Base-by-base conservation (phyloP, 2,329 filamentous ascomycete genomes). In the Cercospora canescens region DNA sequence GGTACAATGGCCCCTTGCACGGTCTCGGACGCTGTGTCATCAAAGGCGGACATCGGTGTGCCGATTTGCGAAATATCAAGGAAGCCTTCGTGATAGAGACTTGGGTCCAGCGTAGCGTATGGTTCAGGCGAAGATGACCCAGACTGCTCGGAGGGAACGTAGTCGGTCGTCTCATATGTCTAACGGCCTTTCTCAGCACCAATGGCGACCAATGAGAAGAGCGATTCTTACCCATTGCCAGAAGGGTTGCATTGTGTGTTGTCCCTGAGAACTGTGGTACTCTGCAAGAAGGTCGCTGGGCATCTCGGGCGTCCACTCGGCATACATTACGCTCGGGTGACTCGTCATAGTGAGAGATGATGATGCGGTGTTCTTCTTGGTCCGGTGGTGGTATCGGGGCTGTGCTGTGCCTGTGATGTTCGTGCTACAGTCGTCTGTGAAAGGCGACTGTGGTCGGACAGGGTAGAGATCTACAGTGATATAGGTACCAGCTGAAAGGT, bases 1-100 rank as follows among this genome's bases (percentile, higher is more conserved):
- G 45, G 18, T 21, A 50, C 45, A 18, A 41, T 28, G 28, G 26
- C 34, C 1, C 39, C 26, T 16, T 56, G 39, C 26, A 41, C 37
- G 28, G 55, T 21, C 28, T 60, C 54, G 7, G 52, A 58, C 8
- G 39, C 55, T n/a, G 28, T 52, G 28, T 62, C 60, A 6, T 62
- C 45, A 9, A 62, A 41, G 16, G 16, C 26, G 8, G 30, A 18
- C 34, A 39, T 34, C 1, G 62, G 62, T 18, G 62, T 64, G 21
- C 62, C 55, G 41, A 64, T 64, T 18, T 57, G 39, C 32, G 58
- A 45, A n/a, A 64, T n/a, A 28, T 64, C 62, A 16, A 64, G 55
- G 12, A 60, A 64, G 41, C 60, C 56, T 59, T 64, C 62, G 18
- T 41, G 30, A 14, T 60, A 41, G 45, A 60, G n/a, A 26, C 50